These are phyloP conservation scores for Lyophyllum decastes DNA, from an alignment of 768 basidiomycete species.

Conservation along the genomic window DNA sequence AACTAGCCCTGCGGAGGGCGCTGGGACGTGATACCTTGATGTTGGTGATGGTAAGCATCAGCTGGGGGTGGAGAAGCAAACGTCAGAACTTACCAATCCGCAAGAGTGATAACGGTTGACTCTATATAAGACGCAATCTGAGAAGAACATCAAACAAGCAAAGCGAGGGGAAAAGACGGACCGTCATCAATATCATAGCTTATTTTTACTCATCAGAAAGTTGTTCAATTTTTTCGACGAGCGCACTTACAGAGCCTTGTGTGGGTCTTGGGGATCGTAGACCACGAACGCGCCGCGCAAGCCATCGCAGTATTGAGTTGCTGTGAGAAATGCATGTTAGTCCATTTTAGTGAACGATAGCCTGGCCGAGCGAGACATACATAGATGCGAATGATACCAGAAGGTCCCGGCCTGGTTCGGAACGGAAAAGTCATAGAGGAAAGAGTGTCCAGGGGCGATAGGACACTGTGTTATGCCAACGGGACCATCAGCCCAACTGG, in stretches of 20 bases:
- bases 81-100: not conserved
- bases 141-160: not conserved
- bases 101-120: not conserved
- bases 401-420: not conserved
- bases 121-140: not conserved
- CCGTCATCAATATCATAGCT: constrained; percentile 34
- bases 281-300: constrained; percentile 36
- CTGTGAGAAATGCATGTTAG: constrained; percentile 26
- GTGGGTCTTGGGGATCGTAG: constrained; percentile 38
- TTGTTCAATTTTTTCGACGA: not conserved
- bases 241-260: constrained; percentile 10
- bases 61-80: not conserved
- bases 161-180: constrained; percentile 6
- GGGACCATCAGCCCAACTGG: constrained; percentile 43
- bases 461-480: constrained; percentile 44
- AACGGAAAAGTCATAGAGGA: constrained; percentile 30
- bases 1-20: constrained; percentile 17
- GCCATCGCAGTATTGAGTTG: constrained; percentile 50
- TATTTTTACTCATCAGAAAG: not conserved
- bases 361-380: not conserved
- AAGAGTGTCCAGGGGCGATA: constrained; percentile 18
- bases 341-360: not conserved
- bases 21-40: not conserved
- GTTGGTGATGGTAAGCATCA: not conserved
- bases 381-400: constrained; percentile 9